Evolutionary conservation across 202 grass and related monocot species (phyloP).

Genomic region (Setaria italica): DNA sequence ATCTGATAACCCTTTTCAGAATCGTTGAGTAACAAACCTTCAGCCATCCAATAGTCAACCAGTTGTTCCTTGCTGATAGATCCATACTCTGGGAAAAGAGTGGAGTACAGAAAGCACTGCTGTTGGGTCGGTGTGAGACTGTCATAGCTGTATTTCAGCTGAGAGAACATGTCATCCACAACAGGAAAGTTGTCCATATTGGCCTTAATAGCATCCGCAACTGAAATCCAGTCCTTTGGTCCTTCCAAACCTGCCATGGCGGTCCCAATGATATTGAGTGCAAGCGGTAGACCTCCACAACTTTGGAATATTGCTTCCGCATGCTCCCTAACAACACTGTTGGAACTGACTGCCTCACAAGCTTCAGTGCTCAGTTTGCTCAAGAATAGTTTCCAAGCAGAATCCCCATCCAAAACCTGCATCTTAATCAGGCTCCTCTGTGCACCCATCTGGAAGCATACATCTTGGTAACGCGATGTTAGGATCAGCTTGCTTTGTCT

Average conservation of each 20-base stretch:
- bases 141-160: constrained; percentile 69
- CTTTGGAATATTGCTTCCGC: constrained; percentile 44
- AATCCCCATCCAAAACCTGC: constrained; percentile 35
- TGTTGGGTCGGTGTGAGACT: constrained; percentile 53
- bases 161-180: constrained; percentile 57
- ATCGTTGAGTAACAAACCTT: constrained; percentile 58
- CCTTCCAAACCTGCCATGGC: constrained; percentile 58
- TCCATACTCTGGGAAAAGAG: constrained; percentile 68
- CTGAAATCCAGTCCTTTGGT: constrained; percentile 54
- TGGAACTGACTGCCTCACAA: constrained; percentile 11
- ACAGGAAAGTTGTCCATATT: constrained; percentile 35
- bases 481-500: constrained; percentile 68
- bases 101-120: constrained; percentile 77
- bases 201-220: constrained; percentile 12
- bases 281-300: constrained; percentile 75
- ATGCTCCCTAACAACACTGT: constrained; percentile 6
- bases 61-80: constrained; percentile 66
- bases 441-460: constrained; percentile 76
- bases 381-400: constrained; percentile 59
- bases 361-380: constrained; percentile 56
- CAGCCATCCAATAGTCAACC: constrained; percentile 73
- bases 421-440: constrained; percentile 59
- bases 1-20: constrained; percentile 38
- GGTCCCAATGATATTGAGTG: constrained; percentile 63
- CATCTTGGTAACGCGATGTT: constrained; percentile 54